Percentiles rank a stretch among this genome's conserved stretches.
These are phyloP conservation scores for Leccinum arenicola DNA, from an alignment of 768 basidiomycete genomes.

Conservation along the genomic window DNA sequence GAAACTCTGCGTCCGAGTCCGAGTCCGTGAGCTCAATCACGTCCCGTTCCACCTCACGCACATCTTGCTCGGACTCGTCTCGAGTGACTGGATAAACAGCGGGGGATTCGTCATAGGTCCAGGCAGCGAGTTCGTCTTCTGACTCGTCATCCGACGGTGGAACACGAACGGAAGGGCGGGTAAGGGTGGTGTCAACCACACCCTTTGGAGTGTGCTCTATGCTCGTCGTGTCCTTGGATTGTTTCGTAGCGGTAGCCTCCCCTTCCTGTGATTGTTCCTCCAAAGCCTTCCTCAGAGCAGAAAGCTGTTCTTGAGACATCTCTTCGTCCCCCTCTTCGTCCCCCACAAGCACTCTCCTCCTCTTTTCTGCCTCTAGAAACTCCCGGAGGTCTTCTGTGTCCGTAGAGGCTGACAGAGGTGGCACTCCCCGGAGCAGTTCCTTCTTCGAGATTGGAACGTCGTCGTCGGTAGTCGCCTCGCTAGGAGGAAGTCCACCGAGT, in stretches of 20 bases:
- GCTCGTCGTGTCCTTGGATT: constrained; percentile 5
- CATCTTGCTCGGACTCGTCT: constrained; percentile 17
- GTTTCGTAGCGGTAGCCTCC: constrained; percentile 7
- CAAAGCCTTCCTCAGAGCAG: constrained; percentile 16
- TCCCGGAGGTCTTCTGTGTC: constrained; percentile 64
- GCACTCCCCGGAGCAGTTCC: constrained; percentile 36
- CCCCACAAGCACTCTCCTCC: constrained; percentile 41
- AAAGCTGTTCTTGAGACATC: constrained; percentile 19
- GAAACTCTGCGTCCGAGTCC: constrained; percentile 31
- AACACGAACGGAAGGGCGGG: constrained; percentile 6
- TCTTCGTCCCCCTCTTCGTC: constrained; percentile 29
- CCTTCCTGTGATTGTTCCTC: constrained; percentile 9
- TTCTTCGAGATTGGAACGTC: constrained; percentile 30
- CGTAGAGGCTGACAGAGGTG: constrained; percentile 43
- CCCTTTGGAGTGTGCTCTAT: background rate
- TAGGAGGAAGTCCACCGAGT: constrained; percentile 48
- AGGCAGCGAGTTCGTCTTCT: constrained; percentile 48
- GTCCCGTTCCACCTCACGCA: constrained; percentile 15
- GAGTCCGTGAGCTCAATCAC: constrained; percentile 26
- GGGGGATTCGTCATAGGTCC: constrained; percentile 43
- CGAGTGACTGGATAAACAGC: constrained; percentile 31
- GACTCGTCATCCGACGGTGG: constrained; percentile 32
- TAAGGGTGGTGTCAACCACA: constrained; percentile 19
- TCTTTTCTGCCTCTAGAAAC: constrained; percentile 63
- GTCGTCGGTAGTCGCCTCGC: constrained; percentile 25